Evolutionary conservation across 2,329 filamentous ascomycete genomes (phyloP).

Genomic region (Xylaria sp.): DNA sequence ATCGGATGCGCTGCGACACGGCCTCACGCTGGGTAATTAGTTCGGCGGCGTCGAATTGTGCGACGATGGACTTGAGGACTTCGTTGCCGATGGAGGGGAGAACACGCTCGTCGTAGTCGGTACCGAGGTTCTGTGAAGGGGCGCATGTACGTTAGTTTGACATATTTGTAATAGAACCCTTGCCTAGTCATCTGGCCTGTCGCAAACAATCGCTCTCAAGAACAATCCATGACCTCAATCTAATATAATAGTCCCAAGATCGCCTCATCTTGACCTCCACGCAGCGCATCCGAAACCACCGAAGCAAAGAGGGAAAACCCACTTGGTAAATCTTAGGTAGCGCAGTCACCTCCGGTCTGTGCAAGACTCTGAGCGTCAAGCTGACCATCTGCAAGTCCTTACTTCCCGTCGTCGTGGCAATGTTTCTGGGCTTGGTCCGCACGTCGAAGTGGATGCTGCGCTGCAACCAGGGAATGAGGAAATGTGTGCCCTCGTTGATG

Average conservation of each 20-base stretch:
- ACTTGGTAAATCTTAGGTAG: conserved; percentile 99
- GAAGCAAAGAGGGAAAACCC: conserved; percentile 28
- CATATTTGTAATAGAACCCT: background rate
- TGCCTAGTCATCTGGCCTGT: no score
- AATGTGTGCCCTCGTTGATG: conserved; percentile 93
- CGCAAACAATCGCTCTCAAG: no score
- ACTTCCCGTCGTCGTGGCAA: conserved; percentile 93
- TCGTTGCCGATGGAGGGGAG: conserved; percentile 98
- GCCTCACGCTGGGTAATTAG: conserved; percentile 98
- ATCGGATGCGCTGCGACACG: conserved; percentile 88
- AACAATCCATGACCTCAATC: no score
- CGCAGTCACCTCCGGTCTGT: conserved; percentile 86
- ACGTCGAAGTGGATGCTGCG: conserved; percentile 94
- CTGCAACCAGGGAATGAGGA: conserved; percentile 93
- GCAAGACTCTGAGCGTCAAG: conserved; percentile 90
- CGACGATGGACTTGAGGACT: conserved; percentile 96
- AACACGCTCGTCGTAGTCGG: conserved; percentile 97
- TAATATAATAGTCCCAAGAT: no score
- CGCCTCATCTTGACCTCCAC: no score
- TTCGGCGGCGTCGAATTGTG: conserved; percentile 97
- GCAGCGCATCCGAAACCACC: no score
- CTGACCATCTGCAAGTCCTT: conserved; percentile 99
- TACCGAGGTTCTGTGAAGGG: conserved; percentile 75
- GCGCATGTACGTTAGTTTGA: conserved; percentile 2
- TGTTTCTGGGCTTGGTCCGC: conserved; percentile 93